Evolutionary conservation across 1,139 yeast genomes (phyloP), one percentile per base, ranked within the genome.

Genomic region (Debaryomycetaceae sp.): DNA sequence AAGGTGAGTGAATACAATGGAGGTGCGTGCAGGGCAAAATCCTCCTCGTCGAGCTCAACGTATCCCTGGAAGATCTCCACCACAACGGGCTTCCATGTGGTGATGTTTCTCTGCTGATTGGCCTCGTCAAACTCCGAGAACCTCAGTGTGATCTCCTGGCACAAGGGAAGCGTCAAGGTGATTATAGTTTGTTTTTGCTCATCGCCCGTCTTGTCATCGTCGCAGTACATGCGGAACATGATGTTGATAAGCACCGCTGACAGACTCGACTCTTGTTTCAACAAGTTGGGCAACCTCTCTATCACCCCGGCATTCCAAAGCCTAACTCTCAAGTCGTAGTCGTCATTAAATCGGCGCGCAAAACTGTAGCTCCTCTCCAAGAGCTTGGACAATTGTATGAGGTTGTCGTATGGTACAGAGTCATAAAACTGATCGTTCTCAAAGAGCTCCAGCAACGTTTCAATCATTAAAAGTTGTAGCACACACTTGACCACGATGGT

Each of bases 291-390:
- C 39, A 89, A 69, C 50, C 91, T 83, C 48, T 86, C 95, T 60
- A 89, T 91, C 22, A 88, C 80, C 2, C 96, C 96, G 7, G 93
- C 86, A 49, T 86, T 84, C 81, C 94, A 89, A 30, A 93, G 65
- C 41, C 94, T 67, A 14, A 84, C 83, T 42, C 99, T 68, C 42
- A 91, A 65, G 35, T 86, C 91, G 51, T 83, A 82, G 56, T 93
- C 88, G 40, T 81, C 91, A 53, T 93, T 93, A 65, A 93, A 93
- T 37, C 71, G 75, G 44, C 82, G 76, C 4, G 98, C 85, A 60
- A 93, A 91, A 36, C 71, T 65, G 59, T 85, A 89, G 38, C 96
- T 83, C 30, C 64, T 63, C 40, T 75, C 71, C 39, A 91, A 61
- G 27, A 84, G 59, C 2, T 64, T 58, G 1, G 89, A 73, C 32